Percentiles rank a stretch among this genome's conserved stretches.
phyloP scores from a whole-genome alignment of 495 filamentous ascomycete species.

The Aspergillus nidulans region DNA sequence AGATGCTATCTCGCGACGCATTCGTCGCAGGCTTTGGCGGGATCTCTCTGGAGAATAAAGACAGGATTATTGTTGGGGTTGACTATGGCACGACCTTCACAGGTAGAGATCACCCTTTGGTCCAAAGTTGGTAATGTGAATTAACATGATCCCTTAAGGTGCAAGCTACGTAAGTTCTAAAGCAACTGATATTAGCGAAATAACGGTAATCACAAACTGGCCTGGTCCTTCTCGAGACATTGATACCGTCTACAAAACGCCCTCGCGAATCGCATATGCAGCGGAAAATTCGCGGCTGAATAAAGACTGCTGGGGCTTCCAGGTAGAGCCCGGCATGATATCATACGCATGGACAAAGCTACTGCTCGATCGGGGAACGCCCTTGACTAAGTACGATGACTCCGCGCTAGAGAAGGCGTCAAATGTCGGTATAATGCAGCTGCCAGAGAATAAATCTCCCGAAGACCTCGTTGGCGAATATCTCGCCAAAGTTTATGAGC shows the following conservation, averaged over 20 bases:
- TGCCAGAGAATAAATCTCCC: slow-evolving; percentile 15
- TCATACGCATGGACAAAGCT: slow-evolving; percentile 25
- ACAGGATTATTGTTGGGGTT: slow-evolving; percentile 12
- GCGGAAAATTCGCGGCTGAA: neutral
- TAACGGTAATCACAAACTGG: slow-evolving; percentile 5
- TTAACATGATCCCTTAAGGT: neutral
- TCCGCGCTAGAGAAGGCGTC: slow-evolving; percentile 3
- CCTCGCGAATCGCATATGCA: slow-evolving; percentile 9
- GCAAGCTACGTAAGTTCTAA: slow-evolving; percentile 9
- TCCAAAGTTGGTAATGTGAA: too few relatives aligned
- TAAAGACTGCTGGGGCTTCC: slow-evolving; percentile 1
- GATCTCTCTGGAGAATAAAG: neutral
- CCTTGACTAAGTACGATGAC: slow-evolving; percentile 12
- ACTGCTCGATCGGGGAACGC: slow-evolving; percentile 6
- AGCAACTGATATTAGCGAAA: slow-evolving; percentile 4
- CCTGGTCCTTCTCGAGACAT: slow-evolving; percentile 1
- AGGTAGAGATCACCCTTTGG: too few relatives aligned
- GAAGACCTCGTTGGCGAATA: slow-evolving; percentile 39
- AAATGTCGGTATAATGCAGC: slow-evolving; percentile 5
- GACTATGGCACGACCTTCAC: slow-evolving; percentile 15
- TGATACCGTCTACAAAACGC: slow-evolving; percentile 11
- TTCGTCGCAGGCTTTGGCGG: neutral
- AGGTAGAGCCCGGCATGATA: slow-evolving; percentile 12
- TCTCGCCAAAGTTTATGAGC: slow-evolving; percentile 35
- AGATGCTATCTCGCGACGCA: neutral